phyloP scores from a whole-genome alignment of 1,139 yeast genomes.

The Debaryomyces sp. region DNA sequence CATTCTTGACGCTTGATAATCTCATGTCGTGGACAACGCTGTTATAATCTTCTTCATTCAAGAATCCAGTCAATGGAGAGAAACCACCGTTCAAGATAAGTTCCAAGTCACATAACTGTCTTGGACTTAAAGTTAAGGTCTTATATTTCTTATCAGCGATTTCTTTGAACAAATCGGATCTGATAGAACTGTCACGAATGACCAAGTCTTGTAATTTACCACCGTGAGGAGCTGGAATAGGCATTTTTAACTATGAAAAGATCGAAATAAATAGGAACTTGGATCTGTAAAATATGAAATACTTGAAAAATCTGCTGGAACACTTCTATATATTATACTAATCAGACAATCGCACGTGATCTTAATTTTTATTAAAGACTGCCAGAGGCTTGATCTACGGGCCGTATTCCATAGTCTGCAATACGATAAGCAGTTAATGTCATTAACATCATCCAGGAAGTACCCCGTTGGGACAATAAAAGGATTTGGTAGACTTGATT shows the following conservation, averaged over 20 bases:
- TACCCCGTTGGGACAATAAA: neutral
- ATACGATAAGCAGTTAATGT: neutral
- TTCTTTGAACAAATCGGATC: constrained; percentile 59
- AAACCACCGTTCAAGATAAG: constrained; percentile 92
- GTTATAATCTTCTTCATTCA: constrained; percentile 77
- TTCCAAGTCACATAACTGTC: constrained; percentile 94
- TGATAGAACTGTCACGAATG: constrained; percentile 73
- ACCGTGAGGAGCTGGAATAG: constrained; percentile 90
- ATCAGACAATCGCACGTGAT: constrained; percentile 31
- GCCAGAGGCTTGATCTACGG: neutral
- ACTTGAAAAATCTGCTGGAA: neutral
- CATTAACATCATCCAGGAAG: neutral
- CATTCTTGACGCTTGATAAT: constrained; percentile 50
- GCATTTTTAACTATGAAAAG: constrained; percentile 26
- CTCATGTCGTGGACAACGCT: constrained; percentile 80
- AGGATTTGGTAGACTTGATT: neutral
- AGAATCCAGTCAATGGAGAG: constrained; percentile 87
- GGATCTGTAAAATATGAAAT: neutral
- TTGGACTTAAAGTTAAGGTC: constrained; percentile 66
- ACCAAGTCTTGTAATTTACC: constrained; percentile 84
- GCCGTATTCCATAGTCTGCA: neutral
- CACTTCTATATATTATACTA: neutral
- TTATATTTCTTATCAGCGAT: constrained; percentile 48
- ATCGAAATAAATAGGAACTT: neutral
- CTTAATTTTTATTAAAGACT: neutral